These are phyloP conservation scores for Gyromitra esculenta DNA, from an alignment of 2,329 filamentous ascomycete species.

Conservation along the genomic window DNA sequence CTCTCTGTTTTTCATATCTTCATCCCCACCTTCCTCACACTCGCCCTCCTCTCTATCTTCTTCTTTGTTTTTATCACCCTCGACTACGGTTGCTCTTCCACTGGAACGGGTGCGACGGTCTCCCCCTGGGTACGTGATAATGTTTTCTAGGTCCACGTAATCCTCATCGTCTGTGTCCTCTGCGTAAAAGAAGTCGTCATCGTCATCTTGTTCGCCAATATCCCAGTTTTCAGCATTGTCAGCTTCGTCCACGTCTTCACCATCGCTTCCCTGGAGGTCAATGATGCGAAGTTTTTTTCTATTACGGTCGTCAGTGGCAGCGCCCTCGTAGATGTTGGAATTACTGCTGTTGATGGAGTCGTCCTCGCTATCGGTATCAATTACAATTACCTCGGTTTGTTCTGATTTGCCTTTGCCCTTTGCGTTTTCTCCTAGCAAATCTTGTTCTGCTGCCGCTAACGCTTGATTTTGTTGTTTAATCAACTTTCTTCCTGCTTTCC, in stretches of 20 bases:
- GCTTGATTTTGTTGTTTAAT: neutral
- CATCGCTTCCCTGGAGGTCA: slow-evolving; percentile 2
- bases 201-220: slow-evolving; percentile 8
- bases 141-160: slow-evolving; percentile 4
- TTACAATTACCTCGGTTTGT: neutral
- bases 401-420: neutral
- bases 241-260: neutral
- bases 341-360: neutral
- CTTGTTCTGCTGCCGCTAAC: neutral
- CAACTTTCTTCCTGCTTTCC: neutral
- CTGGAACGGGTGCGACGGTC: neutral
- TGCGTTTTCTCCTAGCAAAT: neutral
- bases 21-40: neutral
- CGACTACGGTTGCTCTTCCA: neutral
- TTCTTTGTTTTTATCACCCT: neutral
- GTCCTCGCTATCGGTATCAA: slow-evolving; percentile 15
- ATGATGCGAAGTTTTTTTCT: neutral
- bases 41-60: neutral
- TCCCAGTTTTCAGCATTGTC: slow-evolving; percentile 13
- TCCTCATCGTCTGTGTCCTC: slow-evolving; percentile 26
- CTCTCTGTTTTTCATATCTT: neutral
- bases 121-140: too few relatives aligned
- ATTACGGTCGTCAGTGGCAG: neutral
- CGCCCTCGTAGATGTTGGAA: neutral
- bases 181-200: slow-evolving; percentile 6